phyloP scores from a whole-genome alignment of 164 flowering plant species.

The Piper longum region DNA sequence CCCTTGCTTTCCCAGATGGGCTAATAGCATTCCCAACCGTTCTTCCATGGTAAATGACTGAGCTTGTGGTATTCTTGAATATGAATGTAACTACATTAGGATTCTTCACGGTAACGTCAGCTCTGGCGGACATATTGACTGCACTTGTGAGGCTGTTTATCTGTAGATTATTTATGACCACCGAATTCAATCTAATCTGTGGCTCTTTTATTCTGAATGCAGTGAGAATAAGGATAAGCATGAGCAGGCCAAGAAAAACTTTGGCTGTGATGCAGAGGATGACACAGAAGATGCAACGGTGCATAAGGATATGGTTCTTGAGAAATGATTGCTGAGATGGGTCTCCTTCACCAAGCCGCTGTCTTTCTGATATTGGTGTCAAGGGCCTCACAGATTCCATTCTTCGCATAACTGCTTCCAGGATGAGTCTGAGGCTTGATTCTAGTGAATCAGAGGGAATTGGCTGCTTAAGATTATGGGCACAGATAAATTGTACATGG shows the following conservation, averaged over 20 bases:
- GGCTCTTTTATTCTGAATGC: constrained; percentile 42
- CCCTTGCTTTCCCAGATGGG: constrained; percentile 34
- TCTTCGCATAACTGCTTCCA: not conserved
- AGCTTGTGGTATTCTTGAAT: constrained; percentile 34
- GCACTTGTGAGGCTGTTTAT: constrained; percentile 15
- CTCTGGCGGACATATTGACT: constrained; percentile 29
- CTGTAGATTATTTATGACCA: constrained; percentile 17
- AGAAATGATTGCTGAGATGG: not conserved
- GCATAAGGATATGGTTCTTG: not conserved
- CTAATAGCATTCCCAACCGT: constrained; percentile 36
- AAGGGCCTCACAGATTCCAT: constrained; percentile 1
- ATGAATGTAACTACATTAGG: constrained; percentile 46
- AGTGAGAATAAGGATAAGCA: constrained; percentile 29
- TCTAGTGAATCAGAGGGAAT: not conserved
- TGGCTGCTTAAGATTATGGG: not conserved
- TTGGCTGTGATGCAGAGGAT: constrained; percentile 6
- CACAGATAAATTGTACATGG: no score
- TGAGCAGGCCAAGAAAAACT: constrained; percentile 16
- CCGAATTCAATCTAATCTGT: constrained; percentile 23
- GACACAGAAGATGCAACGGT: not conserved
- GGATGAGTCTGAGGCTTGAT: not conserved
- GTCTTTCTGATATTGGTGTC: not conserved
- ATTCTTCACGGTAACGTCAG: constrained; percentile 43
- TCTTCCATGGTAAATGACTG: constrained; percentile 23
- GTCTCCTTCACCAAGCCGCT: not conserved